Conservation (phyloP, 1,139 yeast genomes). For the Candida neerlandica region DNA sequence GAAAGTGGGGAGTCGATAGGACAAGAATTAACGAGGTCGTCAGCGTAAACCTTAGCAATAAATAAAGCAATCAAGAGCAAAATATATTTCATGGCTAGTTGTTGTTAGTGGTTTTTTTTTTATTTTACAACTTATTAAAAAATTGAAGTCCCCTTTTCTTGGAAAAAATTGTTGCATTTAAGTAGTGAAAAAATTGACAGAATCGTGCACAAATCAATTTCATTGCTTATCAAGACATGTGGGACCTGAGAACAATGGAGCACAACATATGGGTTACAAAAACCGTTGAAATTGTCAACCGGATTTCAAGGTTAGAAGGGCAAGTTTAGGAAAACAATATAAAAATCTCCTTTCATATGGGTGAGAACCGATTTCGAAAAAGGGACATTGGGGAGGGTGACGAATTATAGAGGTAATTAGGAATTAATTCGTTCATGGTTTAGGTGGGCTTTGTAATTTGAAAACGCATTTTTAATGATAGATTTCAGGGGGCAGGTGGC, state of each 20-base stretch:
- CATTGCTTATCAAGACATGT: conserved; percentile 1
- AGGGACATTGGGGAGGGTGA: too few relatives aligned
- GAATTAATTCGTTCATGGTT: too few relatives aligned
- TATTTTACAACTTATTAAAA: too few relatives aligned
- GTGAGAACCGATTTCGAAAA: too few relatives aligned
- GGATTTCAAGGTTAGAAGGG: not conserved
- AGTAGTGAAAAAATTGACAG: not conserved
- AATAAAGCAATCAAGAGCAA: conserved; percentile 8
- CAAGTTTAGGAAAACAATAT: too few relatives aligned
- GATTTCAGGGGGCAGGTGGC: not conserved
- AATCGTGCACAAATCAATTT: not conserved
- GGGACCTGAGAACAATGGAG: not conserved
- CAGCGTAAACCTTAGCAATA: conserved; percentile 7
- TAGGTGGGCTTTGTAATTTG: too few relatives aligned
- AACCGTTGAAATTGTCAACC: not conserved
- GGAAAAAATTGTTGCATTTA: conserved; percentile 1
- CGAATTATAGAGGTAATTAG: too few relatives aligned
- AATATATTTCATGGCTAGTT: conserved; percentile 7
- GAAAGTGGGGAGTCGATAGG: conserved; percentile 69
- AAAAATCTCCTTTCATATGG: too few relatives aligned
- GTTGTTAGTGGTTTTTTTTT: not conserved
- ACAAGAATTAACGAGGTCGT: conserved; percentile 34
- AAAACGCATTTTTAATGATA: not conserved
- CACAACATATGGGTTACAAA: not conserved
- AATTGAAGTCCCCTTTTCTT: too few relatives aligned